These are phyloP conservation scores for Pouteria glomerata DNA, from an alignment of 148 eudicot species.

Conservation along the genomic window DNA sequence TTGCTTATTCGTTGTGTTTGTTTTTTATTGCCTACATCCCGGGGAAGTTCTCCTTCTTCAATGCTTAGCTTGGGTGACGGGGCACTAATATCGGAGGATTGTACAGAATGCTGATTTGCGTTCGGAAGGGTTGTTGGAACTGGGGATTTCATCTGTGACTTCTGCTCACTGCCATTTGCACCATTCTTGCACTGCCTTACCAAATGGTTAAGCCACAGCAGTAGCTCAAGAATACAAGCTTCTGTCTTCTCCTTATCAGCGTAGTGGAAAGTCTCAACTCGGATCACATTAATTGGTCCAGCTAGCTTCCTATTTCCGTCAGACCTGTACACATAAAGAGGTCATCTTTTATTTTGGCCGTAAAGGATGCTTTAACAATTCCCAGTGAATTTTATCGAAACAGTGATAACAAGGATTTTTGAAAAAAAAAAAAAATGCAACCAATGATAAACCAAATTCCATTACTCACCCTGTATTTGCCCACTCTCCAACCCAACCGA, in stretches of 20 bases:
- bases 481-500: constrained; percentile 99
- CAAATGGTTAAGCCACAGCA: constrained; percentile 76
- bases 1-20: constrained; percentile 8
- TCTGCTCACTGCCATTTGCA: constrained; percentile 18
- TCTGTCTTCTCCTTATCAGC: constrained; percentile 78
- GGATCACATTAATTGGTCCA: constrained; percentile 46
- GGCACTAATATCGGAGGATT: constrained; percentile 3
- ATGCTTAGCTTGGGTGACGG: constrained; percentile 15
- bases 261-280: constrained; percentile 74
- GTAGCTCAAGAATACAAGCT: constrained; percentile 57
- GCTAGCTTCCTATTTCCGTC: constrained; percentile 44
- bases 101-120: constrained; percentile 12
- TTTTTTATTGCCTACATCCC: constrained; percentile 10
- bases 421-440: not conserved
- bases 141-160: constrained; percentile 23
- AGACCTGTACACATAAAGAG: constrained; percentile 38
- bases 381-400: not conserved
- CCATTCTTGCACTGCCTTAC: constrained; percentile 34
- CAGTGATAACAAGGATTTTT: not conserved
- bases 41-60: constrained; percentile 25
- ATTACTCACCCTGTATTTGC: constrained; percentile 73
- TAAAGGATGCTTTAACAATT: not conserved
- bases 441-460: constrained; percentile 1
- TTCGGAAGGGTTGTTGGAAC: constrained; percentile 6
- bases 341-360: not conserved